phyloP scores from a whole-genome alignment of 2,329 filamentous ascomycete genomes.

The Fusarium agapanthi region DNA sequence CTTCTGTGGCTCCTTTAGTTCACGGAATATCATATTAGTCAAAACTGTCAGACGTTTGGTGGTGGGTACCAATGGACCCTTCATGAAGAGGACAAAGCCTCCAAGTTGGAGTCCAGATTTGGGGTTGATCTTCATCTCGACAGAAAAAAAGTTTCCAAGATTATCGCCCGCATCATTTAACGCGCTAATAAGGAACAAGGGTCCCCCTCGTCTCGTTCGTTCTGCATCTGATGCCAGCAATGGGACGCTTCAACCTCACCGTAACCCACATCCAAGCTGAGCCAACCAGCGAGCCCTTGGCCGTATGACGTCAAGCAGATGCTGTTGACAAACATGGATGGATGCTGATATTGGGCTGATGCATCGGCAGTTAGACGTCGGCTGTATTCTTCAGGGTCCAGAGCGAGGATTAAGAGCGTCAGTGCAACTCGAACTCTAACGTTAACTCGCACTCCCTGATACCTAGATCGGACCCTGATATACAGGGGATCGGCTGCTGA shows the following conservation, averaged over 20 bases:
- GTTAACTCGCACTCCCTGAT: background rate
- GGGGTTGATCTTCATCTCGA: constrained; percentile 37
- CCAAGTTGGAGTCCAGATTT: constrained; percentile 23
- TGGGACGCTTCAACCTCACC: constrained; percentile 31
- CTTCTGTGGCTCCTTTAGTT: constrained; percentile 17
- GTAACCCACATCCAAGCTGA: constrained; percentile 27
- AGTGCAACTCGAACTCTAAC: constrained; percentile 14
- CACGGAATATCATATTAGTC: constrained; percentile 17
- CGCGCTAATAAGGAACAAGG: constrained; percentile 37
- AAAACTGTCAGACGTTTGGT: constrained; percentile 20
- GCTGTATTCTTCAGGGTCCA: constrained; percentile 16
- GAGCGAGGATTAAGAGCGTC: background rate
- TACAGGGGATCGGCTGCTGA: constrained; percentile 24
- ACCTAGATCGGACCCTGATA: constrained; percentile 35
- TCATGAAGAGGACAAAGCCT: constrained; percentile 1
- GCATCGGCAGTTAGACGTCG: constrained; percentile 28
- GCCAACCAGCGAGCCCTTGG: constrained; percentile 17
- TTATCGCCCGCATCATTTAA: constrained; percentile 23
- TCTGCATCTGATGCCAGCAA: background rate
- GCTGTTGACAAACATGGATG: constrained; percentile 19
- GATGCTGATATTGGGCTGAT: background rate
- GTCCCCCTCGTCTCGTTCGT: constrained; percentile 17
- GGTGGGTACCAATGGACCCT: constrained; percentile 28
- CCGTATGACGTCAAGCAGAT: constrained; percentile 37
- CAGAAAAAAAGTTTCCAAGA: constrained; percentile 34